phyloP scores from a whole-genome alignment of 2,329 filamentous ascomycete species.

The Cercospora sp. region DNA sequence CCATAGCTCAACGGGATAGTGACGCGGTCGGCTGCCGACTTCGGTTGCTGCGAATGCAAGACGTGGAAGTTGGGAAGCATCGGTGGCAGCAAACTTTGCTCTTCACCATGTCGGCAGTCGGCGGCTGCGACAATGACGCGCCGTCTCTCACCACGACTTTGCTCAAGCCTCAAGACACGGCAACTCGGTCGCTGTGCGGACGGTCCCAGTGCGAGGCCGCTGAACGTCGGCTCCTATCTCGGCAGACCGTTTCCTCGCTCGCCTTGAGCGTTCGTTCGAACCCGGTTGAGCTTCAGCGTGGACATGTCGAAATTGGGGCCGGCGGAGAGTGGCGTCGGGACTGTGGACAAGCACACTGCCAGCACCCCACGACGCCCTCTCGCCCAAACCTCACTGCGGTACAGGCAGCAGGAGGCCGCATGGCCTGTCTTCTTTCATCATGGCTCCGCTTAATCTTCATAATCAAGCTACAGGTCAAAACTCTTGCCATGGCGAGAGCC shows the following conservation, averaged over 20 bases:
- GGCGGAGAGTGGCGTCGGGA: neutral
- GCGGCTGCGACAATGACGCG: neutral
- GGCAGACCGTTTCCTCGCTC: neutral
- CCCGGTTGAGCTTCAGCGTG: neutral
- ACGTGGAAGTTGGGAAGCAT: neutral
- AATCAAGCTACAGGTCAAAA: neutral
- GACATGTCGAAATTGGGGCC: neutral
- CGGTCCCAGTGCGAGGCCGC: neutral
- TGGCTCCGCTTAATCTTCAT: neutral
- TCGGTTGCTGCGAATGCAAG: neutral
- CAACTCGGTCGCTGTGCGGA: neutral
- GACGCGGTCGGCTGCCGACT: conserved; percentile 2
- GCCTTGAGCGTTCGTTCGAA: neutral
- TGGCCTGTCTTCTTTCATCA: neutral
- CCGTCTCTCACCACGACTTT: neutral
- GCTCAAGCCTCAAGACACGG: neutral
- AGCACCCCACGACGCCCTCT: neutral
- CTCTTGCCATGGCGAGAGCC: neutral
- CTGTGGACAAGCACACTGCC: neutral
- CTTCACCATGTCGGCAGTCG: neutral
- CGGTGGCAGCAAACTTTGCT: conserved; percentile 2
- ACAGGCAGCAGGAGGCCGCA: neutral
- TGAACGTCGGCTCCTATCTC: neutral
- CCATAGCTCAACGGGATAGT: neutral
- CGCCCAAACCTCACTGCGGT: neutral